Percentiles rank a stretch among this genome's conserved stretches.
These are phyloP conservation scores for Colletotrichum paranaense DNA, from an alignment of 2,329 filamentous ascomycete species.

Conservation along the genomic window DNA sequence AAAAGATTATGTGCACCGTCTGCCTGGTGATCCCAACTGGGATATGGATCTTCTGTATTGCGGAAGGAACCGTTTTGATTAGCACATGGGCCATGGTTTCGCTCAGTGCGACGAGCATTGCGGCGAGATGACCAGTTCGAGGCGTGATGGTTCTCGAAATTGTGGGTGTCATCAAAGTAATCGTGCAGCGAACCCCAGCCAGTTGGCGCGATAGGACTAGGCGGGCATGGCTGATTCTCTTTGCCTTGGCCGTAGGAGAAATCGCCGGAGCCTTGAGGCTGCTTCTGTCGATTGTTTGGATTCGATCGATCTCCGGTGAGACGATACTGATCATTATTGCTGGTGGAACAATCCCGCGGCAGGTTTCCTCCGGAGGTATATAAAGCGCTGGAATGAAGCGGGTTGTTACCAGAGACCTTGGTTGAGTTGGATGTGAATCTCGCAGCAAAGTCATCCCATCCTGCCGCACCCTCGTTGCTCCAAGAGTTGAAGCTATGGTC, in stretches of 20 bases:
- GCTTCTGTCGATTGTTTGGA: background rate
- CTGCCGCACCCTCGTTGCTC: background rate
- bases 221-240: slow-evolving; percentile 9
- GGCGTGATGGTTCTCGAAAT: background rate
- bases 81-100: background rate
- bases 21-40: background rate
- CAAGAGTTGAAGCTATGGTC: slow-evolving; percentile 34
- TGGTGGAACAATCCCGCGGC: background rate
- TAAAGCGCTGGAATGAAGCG: background rate
- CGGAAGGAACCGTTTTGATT: background rate
- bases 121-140: background rate
- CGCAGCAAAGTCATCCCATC: background rate
- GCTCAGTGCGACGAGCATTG: background rate
- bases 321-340: too few species aligned
- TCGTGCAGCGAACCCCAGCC: background rate
- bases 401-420: background rate
- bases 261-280: background rate
- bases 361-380: background rate
- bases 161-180: background rate
- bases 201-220: background rate
- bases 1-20: background rate
- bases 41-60: background rate
- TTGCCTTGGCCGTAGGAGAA: slow-evolving; percentile 2
- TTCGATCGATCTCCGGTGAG: background rate
- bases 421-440: background rate